A percentile compares a stretch with the other conserved stretches of the same genome.
Conservation (phyloP, 1,284 basidiomycete genomes). For the Ustilago esculenta region DNA sequence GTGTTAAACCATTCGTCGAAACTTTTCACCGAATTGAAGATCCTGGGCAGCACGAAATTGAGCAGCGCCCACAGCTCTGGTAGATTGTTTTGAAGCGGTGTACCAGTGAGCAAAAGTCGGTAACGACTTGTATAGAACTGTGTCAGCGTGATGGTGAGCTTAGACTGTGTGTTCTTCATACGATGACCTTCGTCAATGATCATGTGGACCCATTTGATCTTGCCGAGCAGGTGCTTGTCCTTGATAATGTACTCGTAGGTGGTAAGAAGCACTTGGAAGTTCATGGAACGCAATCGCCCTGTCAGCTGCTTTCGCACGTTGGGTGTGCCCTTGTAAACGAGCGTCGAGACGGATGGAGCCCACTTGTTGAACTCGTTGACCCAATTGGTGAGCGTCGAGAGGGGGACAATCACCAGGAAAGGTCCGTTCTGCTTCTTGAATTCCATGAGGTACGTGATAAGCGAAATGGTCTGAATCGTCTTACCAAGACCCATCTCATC, state of each 20-base stretch:
- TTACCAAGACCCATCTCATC: constrained; percentile 68
- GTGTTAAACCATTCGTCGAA: constrained; percentile 99
- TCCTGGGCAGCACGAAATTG: constrained; percentile 96
- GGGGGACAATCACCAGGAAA: constrained; percentile 66
- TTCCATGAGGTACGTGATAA: constrained; percentile 67
- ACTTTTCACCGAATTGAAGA: constrained; percentile 99
- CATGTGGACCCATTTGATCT: constrained; percentile 67
- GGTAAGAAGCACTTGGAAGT: constrained; percentile 66
- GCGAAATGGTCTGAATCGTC: constrained; percentile 67
- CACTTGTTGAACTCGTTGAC: constrained; percentile 67
- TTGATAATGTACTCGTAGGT: constrained; percentile 68
- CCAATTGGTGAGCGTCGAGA: constrained; percentile 67
- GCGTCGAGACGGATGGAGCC: constrained; percentile 63
- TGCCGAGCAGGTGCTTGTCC: constrained; percentile 67
- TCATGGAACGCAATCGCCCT: constrained; percentile 56
- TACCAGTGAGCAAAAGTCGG: constrained; percentile 96
- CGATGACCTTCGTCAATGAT: constrained; percentile 79
- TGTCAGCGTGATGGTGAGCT: constrained; percentile 90
- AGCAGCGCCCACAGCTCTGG: constrained; percentile 97
- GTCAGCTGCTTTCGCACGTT: constrained; percentile 62
- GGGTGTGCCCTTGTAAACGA: constrained; percentile 66
- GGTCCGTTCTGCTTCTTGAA: constrained; percentile 66
- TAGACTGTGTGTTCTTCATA: constrained; percentile 99
- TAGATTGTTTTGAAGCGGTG: constrained; percentile 97
- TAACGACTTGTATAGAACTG: constrained; percentile 92